These are phyloP conservation scores for Phytophthora boehmeriae DNA, from an alignment of 352 stramenopile species.

Conservation along the genomic window DNA sequence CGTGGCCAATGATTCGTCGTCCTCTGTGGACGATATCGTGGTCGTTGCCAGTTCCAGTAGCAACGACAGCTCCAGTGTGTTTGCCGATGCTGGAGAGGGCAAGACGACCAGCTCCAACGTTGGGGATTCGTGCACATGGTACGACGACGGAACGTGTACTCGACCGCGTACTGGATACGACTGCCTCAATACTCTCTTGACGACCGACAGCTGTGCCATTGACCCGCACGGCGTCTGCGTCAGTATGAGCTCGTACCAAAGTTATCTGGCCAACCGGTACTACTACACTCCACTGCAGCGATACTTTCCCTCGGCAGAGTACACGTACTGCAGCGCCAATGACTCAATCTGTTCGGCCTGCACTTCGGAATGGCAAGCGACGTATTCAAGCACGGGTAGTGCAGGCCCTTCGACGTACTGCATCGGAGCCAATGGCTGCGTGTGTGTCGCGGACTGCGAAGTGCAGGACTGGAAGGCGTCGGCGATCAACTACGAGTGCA, in stretches of 20 bases:
- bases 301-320: conserved; percentile 46
- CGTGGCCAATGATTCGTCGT: not conserved
- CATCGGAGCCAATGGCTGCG: conserved; percentile 37
- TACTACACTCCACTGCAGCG: conserved; percentile 54
- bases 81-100: conserved; percentile 4
- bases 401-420: conserved; percentile 32
- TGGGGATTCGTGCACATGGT: conserved; percentile 45
- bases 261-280: conserved; percentile 39
- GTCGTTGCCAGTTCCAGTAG: not conserved
- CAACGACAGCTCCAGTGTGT: conserved; percentile 7
- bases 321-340: conserved; percentile 45
- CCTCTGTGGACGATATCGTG: too few relatives aligned
- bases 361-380: conserved; percentile 33
- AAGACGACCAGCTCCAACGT: conserved; percentile 30
- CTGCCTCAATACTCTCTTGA: conserved; percentile 39
- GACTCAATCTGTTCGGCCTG: conserved; percentile 43
- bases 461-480: conserved; percentile 25
- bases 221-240: conserved; percentile 42
- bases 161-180: conserved; percentile 32
- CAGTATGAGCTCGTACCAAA: conserved; percentile 37
- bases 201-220: conserved; percentile 33
- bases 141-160: conserved; percentile 26
- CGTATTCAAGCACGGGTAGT: conserved; percentile 32
- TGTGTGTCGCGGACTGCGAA: conserved; percentile 52
- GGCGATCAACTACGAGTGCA: conserved; percentile 36